These are phyloP conservation scores for Suillus spraguei DNA, from an alignment of 768 basidiomycete species.

Conservation along the genomic window DNA sequence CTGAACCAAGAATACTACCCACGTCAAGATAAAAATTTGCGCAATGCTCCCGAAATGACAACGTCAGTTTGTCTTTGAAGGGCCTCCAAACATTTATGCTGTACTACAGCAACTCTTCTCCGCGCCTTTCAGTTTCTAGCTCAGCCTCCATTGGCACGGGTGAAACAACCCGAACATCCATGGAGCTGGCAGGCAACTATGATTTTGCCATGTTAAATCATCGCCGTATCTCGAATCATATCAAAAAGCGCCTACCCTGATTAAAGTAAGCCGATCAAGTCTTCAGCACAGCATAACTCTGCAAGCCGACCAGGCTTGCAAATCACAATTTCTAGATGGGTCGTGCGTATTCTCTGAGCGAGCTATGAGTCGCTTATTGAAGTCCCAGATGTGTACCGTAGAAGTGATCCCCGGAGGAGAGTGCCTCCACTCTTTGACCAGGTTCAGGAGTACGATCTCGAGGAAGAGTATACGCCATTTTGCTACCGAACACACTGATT, in stretches of 20 bases:
- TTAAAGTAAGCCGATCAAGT: background rate
- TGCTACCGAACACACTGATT: slow-evolving; percentile 8
- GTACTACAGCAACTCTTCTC: background rate
- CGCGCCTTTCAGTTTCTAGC: background rate
- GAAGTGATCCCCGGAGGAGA: background rate
- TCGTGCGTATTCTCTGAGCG: background rate
- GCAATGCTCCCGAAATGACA: background rate
- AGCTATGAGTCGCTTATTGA: slow-evolving; percentile 1
- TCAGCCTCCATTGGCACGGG: background rate
- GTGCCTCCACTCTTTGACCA: background rate
- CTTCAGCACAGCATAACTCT: slow-evolving; percentile 1
- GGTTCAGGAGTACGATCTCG: background rate
- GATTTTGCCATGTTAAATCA: background rate
- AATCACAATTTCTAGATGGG: background rate
- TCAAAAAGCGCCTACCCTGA: background rate
- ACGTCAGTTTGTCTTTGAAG: background rate
- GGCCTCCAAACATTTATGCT: background rate
- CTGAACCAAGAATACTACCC: background rate
- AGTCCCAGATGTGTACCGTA: slow-evolving; percentile 9
- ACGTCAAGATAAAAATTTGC: background rate
- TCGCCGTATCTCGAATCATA: background rate
- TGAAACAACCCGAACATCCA: background rate
- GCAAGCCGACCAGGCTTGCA: background rate
- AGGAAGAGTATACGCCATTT: slow-evolving; percentile 3
- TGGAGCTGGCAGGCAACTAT: background rate